Evolutionary conservation across 495 filamentous ascomycete genomes (phyloP), one percentile per base, ranked within the genome.

Genomic region (Xylona heveae): DNA sequence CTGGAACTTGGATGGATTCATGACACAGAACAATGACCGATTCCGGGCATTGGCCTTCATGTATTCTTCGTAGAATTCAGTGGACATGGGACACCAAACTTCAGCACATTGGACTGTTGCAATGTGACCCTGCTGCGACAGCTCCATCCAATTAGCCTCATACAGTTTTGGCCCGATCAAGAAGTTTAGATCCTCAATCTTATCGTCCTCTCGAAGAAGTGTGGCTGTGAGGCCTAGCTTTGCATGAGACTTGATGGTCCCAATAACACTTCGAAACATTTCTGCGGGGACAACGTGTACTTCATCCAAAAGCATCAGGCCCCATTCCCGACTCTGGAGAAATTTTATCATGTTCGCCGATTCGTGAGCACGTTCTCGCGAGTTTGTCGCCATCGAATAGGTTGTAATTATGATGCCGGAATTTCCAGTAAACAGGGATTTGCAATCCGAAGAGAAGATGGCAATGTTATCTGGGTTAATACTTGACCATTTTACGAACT

Each of bases 81-180:
- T 81, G 0, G 85, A 88, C 85, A 95, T 95, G 5, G 83, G 84
- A 47, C 85, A 95, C 85, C 85, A 95, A 17, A 95, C 85, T 47
- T 95, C 85, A 25, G 85, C 85, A 53, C 85, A 95, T 44, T 95
- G 85, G 1, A 95, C 85, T 42, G 78, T 80, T 27, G 85, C 85
- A 46, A 97, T 97, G 48, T 94, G 85, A 10, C 85, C 85, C 50
- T 92, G 78, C 37, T 93, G 77, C 0, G 83, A 81, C 26, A 97
- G 67, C 49, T 97, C 84, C 78, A 94, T 91, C 85, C 85, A 97
- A 48, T 97, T 97, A 16, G 85, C 85, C 47, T 97, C 85, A 51
- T 91, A 97, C 1, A 97, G 62, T 45, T 97, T 97, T 4, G 85
- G 85, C 0, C 85, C 85, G 49, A 97, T 94, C 44, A 97, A 59